Evolutionary conservation across 441 rosid species (phyloP).

Genomic region (Flueggea neowawraea): DNA sequence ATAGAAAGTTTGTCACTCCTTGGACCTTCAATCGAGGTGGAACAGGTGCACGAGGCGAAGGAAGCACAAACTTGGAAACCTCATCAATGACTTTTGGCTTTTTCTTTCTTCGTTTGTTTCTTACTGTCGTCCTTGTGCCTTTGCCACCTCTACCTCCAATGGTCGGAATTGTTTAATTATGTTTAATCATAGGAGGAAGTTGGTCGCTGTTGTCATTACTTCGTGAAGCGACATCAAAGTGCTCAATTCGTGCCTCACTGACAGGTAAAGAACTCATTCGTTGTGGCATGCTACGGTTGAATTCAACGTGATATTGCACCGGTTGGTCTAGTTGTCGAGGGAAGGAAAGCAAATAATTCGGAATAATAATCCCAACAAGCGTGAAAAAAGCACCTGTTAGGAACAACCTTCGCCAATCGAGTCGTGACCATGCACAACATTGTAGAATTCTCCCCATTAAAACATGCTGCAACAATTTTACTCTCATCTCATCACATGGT

Average conservation of each 20-base stretch:
- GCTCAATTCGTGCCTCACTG: too few relatives aligned
- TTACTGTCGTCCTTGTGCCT: neutral
- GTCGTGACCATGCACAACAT: neutral
- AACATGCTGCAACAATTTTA: neutral
- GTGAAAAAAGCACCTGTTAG: neutral
- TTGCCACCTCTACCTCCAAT: neutral
- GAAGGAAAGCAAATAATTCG: neutral
- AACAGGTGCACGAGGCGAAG: constrained; percentile 28
- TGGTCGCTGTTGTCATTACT: too few relatives aligned
- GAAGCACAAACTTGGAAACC: constrained; percentile 25
- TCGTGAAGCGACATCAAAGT: neutral
- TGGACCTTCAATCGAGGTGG: constrained; percentile 48
- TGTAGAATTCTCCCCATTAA: neutral
- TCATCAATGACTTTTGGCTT: constrained; percentile 13
- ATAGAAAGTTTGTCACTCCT: neutral
- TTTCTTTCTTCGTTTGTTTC: constrained; percentile 16
- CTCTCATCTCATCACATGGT: too few relatives aligned
- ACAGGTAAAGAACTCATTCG: neutral
- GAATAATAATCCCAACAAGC: neutral
- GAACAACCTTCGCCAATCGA: neutral
- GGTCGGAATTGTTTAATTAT: neutral
- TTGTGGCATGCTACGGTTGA: neutral
- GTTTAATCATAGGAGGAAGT: neutral
- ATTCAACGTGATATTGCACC: neutral
- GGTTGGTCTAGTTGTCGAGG: neutral